Evolutionary conservation across 345 rosid genomes (phyloP).

Genomic region (Theobroma cacao): DNA sequence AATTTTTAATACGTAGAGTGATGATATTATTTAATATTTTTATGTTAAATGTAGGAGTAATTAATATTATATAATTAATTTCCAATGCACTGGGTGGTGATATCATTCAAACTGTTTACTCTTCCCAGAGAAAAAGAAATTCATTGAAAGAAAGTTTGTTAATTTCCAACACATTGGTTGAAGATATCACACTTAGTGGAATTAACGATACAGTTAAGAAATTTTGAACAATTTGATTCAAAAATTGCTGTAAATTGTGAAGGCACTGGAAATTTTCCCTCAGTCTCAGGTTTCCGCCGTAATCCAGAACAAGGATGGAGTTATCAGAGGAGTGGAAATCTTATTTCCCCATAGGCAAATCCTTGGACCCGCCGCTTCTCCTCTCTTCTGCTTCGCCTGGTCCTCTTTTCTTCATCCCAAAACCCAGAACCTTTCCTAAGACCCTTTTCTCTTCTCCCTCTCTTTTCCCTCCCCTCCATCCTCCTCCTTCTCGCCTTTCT

Average conservation of each 20-base stretch:
- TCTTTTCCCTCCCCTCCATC: constrained; percentile 35
- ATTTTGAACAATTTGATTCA: too few relatives aligned
- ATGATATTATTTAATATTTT: too few relatives aligned
- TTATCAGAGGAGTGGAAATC: constrained; percentile 13
- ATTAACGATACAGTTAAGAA: too few relatives aligned
- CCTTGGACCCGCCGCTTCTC: constrained; percentile 6
- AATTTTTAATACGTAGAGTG: too few relatives aligned
- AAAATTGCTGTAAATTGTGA: neutral
- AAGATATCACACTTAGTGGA: too few relatives aligned
- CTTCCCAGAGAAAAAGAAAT: too few relatives aligned
- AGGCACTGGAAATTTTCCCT: neutral
- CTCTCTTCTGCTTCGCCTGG: constrained; percentile 21
- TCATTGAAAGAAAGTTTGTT: too few relatives aligned
- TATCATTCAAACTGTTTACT: too few relatives aligned
- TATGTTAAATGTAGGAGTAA: too few relatives aligned
- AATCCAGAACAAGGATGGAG: neutral
- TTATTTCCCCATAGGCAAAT: constrained; percentile 1
- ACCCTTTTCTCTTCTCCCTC: constrained; percentile 45
- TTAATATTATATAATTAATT: too few relatives aligned
- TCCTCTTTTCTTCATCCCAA: constrained; percentile 34
- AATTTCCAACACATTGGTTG: too few relatives aligned
- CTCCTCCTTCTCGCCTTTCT: constrained; percentile 46
- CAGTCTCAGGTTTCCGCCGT: neutral
- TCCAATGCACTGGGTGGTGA: too few relatives aligned
- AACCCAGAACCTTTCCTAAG: constrained; percentile 30